A percentile compares a stretch with the other conserved stretches of the same genome.
Evolutionary conservation across 345 rosid species (phyloP).

Genomic region (Eucalyptus curtisii): DNA sequence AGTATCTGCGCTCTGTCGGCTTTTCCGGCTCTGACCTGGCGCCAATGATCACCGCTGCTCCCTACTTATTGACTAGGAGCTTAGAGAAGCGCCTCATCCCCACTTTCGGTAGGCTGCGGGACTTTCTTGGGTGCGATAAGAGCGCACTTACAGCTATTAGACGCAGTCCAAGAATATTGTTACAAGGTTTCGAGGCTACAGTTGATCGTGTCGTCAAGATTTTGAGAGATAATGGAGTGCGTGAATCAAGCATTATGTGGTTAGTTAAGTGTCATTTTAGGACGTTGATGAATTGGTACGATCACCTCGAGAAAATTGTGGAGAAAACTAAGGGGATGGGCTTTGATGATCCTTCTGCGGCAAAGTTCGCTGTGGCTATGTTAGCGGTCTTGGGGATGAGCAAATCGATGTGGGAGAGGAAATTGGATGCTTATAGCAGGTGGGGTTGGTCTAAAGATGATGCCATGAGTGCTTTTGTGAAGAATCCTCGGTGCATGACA

Average conservation of each 20-base stretch:
- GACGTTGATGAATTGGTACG: background rate
- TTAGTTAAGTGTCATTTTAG: background rate
- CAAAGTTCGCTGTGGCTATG: conserved; percentile 1
- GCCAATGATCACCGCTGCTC: background rate
- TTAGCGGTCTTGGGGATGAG: background rate
- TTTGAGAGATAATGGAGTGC: conserved; percentile 7
- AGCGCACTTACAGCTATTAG: background rate
- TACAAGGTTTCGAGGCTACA: background rate
- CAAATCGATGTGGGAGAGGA: background rate
- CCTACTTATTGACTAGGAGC: background rate
- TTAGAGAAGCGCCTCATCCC: background rate
- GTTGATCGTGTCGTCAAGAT: background rate
- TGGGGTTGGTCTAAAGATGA: background rate
- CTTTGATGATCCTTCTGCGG: background rate
- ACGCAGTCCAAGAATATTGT: background rate
- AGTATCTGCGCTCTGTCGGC: conserved; percentile 18
- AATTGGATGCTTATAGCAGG: background rate
- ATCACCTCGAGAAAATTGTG: background rate
- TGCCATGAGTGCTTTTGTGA: background rate
- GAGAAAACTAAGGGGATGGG: conserved; percentile 2
- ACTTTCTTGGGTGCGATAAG: background rate
- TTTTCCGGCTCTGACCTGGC: background rate
- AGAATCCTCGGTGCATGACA: background rate
- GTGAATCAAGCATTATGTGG: background rate
- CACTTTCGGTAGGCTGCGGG: background rate